These are phyloP conservation scores for Hamamelis virginiana DNA, from an alignment of 164 flowering plant genomes.

Conservation along the genomic window DNA sequence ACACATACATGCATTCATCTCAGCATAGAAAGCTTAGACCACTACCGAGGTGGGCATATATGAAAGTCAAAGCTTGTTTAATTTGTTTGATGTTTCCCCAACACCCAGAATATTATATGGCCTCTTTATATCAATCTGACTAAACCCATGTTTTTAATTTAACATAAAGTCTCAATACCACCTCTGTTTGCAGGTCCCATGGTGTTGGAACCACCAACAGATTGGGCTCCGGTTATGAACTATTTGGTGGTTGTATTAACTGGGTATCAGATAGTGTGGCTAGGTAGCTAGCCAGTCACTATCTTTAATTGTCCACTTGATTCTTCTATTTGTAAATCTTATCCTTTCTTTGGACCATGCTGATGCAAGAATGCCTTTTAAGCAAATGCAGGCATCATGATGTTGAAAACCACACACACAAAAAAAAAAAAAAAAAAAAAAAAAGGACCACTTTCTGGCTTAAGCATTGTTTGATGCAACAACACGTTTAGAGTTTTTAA, in stretches of 20 bases:
- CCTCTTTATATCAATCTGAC: too few relatives aligned
- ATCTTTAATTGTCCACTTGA: not conserved
- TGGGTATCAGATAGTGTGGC: not conserved
- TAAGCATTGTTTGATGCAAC: not conserved
- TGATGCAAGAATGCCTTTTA: slow-evolving; percentile 4
- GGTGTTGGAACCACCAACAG: not conserved
- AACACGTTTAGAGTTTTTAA: slow-evolving; percentile 4
- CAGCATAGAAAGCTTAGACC: too few relatives aligned
- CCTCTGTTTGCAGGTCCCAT: not conserved
- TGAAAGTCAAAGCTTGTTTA: not conserved
- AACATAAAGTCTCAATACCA: not conserved
- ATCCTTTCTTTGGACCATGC: slow-evolving; percentile 12
- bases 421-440: too few relatives aligned
- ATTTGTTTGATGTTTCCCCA: not conserved
- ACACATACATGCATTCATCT: too few relatives aligned
- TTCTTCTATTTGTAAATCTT: slow-evolving; percentile 15
- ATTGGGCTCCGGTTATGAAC: not conserved
- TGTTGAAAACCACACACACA: slow-evolving; percentile 22
- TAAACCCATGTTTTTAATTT: not conserved
- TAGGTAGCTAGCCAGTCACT: not conserved
- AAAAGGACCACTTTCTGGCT: not conserved
- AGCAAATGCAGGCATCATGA: slow-evolving; percentile 1
- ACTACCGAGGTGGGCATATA: too few relatives aligned
- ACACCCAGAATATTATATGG: not conserved
- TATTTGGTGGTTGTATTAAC: not conserved